Percentiles rank a stretch among this genome's conserved stretches.
These are phyloP conservation scores for Phyllosticta citrichinensis DNA, from an alignment of 2,329 filamentous ascomycete genomes.

Conservation along the genomic window DNA sequence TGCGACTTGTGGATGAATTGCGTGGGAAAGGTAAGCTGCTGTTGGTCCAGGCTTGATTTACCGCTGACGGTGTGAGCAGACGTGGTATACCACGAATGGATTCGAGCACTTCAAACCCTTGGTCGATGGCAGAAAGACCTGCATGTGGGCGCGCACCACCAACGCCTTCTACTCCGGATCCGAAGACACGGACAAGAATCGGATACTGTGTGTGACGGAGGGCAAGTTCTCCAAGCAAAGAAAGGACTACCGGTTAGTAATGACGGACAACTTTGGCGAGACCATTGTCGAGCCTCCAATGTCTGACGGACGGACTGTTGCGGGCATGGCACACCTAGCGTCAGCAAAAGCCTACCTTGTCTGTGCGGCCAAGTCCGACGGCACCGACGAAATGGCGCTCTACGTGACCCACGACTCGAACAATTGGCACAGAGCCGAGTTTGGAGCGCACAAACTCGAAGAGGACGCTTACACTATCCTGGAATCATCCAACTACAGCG, in stretches of 20 bases:
- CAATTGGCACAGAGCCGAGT: slow-evolving; percentile 86
- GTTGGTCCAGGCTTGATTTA: slow-evolving; percentile 35
- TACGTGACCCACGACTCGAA: slow-evolving; percentile 78
- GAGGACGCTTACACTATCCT: slow-evolving; percentile 83
- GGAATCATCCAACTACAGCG: slow-evolving; percentile 95
- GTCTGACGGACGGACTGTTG: slow-evolving; percentile 61
- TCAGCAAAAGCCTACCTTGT: slow-evolving; percentile 80
- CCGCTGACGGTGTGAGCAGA: slow-evolving; percentile 19
- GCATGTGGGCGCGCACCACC: slow-evolving; percentile 78
- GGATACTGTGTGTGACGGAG: slow-evolving; percentile 70
- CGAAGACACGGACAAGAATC: slow-evolving; percentile 53
- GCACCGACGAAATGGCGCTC: slow-evolving; percentile 82
- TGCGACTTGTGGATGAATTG: slow-evolving; percentile 28
- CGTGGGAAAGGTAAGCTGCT: slow-evolving; percentile 51
- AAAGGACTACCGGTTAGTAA: slow-evolving; percentile 65
- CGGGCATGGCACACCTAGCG: slow-evolving; percentile 72
- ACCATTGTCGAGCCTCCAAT: slow-evolving; percentile 58
- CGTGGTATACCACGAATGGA: slow-evolving; percentile 72
- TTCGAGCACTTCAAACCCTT: slow-evolving; percentile 62
- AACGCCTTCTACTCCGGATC: slow-evolving; percentile 62
- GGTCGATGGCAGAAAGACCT: slow-evolving; percentile 60
- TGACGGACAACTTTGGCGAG: slow-evolving; percentile 67
- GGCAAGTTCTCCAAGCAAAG: slow-evolving; percentile 61
- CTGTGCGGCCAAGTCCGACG: slow-evolving; percentile 66
- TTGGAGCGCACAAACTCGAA: slow-evolving; percentile 75